Evolutionary conservation across 2,329 filamentous ascomycete genomes (phyloP).

Genomic region (Arthrocladium fulminans): DNA sequence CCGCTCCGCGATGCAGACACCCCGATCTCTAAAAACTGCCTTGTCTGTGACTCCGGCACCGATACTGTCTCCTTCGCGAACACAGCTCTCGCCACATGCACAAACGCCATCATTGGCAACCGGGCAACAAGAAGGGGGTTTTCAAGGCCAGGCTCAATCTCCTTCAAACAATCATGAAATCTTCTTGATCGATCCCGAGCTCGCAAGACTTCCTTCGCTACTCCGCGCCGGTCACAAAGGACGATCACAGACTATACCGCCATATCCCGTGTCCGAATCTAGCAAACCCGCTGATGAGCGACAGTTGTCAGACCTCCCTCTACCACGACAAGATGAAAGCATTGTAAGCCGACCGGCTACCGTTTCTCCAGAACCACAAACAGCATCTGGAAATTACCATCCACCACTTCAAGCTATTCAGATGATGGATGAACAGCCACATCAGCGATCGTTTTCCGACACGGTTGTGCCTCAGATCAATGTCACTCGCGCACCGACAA

Average conservation of each 20-base stretch:
- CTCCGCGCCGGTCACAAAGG: background rate
- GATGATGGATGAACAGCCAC: background rate
- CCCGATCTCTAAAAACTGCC: background rate
- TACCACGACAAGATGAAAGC: background rate
- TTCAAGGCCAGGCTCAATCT: background rate
- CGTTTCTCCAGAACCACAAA: background rate
- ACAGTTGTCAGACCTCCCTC: background rate
- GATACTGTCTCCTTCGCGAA: background rate
- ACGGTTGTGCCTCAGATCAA: constrained; percentile 3
- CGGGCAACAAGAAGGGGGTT: background rate
- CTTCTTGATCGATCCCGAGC: background rate
- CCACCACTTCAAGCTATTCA: background rate
- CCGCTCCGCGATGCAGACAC: background rate
- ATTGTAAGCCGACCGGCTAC: background rate
- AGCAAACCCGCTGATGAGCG: background rate
- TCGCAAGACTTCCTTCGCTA: constrained; percentile 1
- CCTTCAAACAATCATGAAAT: background rate
- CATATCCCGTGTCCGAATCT: constrained; percentile 2
- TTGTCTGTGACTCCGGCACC: background rate
- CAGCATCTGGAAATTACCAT: background rate
- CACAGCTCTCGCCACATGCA: background rate
- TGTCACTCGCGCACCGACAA: constrained; percentile 7
- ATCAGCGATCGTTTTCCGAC: constrained; percentile 1
- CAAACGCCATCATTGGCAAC: background rate
- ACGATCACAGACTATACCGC: background rate